Evolutionary conservation across 192 early-diverging fungal genomes (phyloP), one percentile per base, ranked within the genome.

Genomic region (Obelidium mucronatum): DNA sequence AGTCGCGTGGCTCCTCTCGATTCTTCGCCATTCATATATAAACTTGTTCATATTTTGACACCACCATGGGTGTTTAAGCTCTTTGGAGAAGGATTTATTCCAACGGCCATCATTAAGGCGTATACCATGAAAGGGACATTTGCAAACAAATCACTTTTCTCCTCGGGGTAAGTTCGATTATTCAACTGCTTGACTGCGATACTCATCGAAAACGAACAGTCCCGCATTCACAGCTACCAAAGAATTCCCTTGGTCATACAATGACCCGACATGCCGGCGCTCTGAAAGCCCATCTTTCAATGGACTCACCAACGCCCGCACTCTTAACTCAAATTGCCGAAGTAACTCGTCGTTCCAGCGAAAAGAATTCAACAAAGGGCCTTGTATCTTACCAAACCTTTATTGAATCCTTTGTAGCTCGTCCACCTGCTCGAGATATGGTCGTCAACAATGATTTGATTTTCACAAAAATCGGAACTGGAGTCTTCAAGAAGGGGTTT

Each of bases 341-440:
- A 26, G 89, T 34, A 77, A 89, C 63, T 83, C 91, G 85, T 86
- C 90, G 40, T 90, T 92, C 68, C 73, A 82, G 28, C 86, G 87
- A 64, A 42, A 87, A 3, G 4, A 84, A 34, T 39, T 64, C 6
- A 64, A 75, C 56, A 26, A 61, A 58, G 35, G 67, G 82, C 64
- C 59, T 86, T 52, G 37, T 80, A 80, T 30, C 64, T 35, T 33
- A 55, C n/a, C 30, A 70, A 40, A 61, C 81, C 22, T 61, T 87
- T 56, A 28, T 70, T 22, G 2, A 65, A 74, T 68, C 77, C 17
- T 58, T 81, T 69, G 26, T n/a, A 11, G 70, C 84, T 5, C 75
- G 76, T 2, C 66, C 75, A 3, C 36, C 60, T 28, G 58, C 40
- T 53, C 53, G 3, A 53, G 81, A 68, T 31, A 66, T 22, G 30